Conservation (phyloP, 306 rosid genomes). For the Bauhinia variegata region DNA sequence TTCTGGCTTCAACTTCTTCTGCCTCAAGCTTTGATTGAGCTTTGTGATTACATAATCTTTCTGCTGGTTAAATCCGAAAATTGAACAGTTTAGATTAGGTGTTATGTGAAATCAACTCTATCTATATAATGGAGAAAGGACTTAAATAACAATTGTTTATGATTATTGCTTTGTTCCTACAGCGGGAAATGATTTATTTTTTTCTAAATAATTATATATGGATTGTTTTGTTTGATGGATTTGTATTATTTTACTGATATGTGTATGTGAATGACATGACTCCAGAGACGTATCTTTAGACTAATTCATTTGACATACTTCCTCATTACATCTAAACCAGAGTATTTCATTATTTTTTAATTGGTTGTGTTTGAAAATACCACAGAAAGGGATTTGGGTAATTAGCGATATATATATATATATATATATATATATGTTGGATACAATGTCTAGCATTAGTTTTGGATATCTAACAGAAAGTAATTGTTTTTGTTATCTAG, state of each 20-base stretch:
- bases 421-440: not conserved
- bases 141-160: not conserved
- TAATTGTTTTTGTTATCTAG: not conserved
- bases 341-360: no score
- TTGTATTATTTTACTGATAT: not conserved
- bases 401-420: no score
- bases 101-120: not conserved
- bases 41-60: not conserved
- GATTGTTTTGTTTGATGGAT: not conserved
- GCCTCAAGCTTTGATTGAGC: not conserved
- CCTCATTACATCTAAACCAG: no score
- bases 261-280: not conserved
- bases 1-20: not conserved
- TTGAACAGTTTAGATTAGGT: not conserved
- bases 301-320: not conserved
- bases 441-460: not conserved
- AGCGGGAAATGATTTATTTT: not conserved
- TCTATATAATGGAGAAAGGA: not conserved
- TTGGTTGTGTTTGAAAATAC: no score
- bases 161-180: not conserved
- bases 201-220: not conserved
- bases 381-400: not conserved
- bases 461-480: slow-evolving; percentile 1
- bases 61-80: not conserved
- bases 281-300: no score